phyloP scores from a whole-genome alignment of 345 rosid species.

The Ceriops tagal region DNA sequence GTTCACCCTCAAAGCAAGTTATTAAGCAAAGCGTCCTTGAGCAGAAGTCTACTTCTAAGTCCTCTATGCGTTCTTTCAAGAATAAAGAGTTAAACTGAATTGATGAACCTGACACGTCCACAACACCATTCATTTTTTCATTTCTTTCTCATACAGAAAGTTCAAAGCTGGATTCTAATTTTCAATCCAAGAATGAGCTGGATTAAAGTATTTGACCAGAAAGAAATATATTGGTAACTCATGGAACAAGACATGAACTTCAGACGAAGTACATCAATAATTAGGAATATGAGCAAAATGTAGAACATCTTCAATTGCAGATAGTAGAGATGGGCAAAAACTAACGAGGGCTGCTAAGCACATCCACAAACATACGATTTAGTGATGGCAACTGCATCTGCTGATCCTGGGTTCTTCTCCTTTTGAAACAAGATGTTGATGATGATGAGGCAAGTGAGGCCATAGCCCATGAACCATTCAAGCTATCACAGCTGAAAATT shows the following conservation, averaged over 20 bases:
- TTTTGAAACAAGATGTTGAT: slow-evolving; percentile 45
- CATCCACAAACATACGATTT: slow-evolving; percentile 58
- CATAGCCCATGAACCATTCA: slow-evolving; percentile 41
- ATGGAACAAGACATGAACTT: slow-evolving; percentile 17
- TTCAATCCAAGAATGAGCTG: slow-evolving; percentile 9
- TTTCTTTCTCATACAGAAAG: slow-evolving; percentile 16
- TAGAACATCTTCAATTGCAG: slow-evolving; percentile 25
- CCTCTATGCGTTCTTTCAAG: too few relatives aligned
- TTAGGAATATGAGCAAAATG: slow-evolving; percentile 15
- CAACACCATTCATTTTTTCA: slow-evolving; percentile 1
- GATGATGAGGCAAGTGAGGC: slow-evolving; percentile 44
- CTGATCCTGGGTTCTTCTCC: slow-evolving; percentile 62
- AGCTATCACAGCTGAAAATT: slow-evolving; percentile 53
- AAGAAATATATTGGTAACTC: slow-evolving; percentile 19
- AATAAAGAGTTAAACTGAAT: too few relatives aligned
- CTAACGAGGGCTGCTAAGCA: slow-evolving; percentile 64
- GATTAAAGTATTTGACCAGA: slow-evolving; percentile 17
- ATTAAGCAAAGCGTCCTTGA: too few relatives aligned
- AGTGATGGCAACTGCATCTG: slow-evolving; percentile 60
- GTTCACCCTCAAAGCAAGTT: too few relatives aligned
- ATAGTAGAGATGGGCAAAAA: slow-evolving; percentile 24
- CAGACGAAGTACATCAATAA: slow-evolving; percentile 14
- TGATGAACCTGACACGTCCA: too few relatives aligned
- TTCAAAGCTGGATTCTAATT: background rate
- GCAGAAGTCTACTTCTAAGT: too few relatives aligned